These are phyloP conservation scores for Sporothrix pseudoabietina DNA, from an alignment of 2,329 filamentous ascomycete genomes.

Conservation along the genomic window DNA sequence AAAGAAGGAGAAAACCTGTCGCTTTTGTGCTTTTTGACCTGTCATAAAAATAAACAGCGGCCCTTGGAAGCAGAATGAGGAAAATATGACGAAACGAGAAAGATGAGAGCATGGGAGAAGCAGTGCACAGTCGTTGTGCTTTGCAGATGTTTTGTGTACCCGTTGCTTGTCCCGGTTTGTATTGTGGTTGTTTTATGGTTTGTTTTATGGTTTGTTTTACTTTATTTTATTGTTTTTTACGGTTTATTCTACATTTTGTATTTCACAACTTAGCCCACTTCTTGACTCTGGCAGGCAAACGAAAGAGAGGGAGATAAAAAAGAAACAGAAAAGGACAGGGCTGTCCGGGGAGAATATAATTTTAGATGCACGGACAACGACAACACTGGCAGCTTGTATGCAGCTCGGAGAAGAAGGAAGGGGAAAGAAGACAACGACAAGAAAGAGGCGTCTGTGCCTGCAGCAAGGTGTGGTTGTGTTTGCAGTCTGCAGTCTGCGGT, in stretches of 20 bases:
- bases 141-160: conserved; percentile 18
- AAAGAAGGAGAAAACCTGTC: not conserved
- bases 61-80: not conserved
- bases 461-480: conserved; percentile 9
- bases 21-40: conserved; percentile 13
- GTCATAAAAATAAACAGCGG: conserved; percentile 8
- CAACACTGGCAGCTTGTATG: not conserved
- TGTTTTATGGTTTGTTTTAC: not conserved
- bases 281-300: not conserved
- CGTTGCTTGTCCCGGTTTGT: not conserved
- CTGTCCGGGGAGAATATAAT: not conserved
- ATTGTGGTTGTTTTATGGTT: not conserved
- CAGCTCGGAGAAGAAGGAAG: not conserved
- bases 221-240: not conserved
- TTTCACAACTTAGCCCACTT: not conserved
- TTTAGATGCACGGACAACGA: not conserved
- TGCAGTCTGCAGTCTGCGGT: not conserved
- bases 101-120: not conserved
- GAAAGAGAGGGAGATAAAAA: not conserved
- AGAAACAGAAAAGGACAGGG: not conserved
- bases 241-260: not conserved
- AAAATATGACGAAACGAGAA: not conserved
- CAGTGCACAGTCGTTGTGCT: conserved; percentile 11
- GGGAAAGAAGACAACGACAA: not conserved
- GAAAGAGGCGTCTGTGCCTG: not conserved